Conservation (phyloP, 805 yeast genomes). For the Candida sakaeoensis region DNA sequence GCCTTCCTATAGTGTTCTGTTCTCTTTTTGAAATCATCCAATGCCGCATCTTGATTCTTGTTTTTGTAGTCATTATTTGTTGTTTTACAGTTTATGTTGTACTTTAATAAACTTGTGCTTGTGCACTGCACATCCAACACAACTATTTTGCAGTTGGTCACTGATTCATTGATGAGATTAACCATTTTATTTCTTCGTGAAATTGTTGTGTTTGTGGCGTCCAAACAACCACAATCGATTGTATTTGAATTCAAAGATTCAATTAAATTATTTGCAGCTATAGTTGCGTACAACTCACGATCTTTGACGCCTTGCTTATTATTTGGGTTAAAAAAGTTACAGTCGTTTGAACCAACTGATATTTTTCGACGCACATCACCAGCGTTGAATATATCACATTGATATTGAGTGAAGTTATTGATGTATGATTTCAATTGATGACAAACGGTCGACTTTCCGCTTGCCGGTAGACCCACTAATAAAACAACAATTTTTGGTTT, state of each 20-base stretch:
- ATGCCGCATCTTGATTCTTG: conserved; percentile 48
- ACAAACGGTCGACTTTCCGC: conserved; percentile 39
- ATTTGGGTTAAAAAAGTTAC: conserved; percentile 37
- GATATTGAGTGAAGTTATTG: conserved; percentile 21
- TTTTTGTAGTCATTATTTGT: conserved; percentile 57
- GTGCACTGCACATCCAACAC: conserved; percentile 59
- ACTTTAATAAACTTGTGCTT: conserved; percentile 49
- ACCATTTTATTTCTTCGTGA: conserved; percentile 32
- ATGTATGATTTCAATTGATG: conserved; percentile 29
- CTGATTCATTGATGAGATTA: conserved; percentile 16
- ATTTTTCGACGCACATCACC: conserved; percentile 43
- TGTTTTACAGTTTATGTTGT: conserved; percentile 63
- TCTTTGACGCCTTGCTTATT: conserved; percentile 27
- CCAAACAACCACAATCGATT: conserved; percentile 37
- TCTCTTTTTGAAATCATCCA: conserved; percentile 57
- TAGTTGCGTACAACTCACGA: conserved; percentile 34
- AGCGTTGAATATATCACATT: conserved; percentile 42
- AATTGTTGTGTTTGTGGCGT: conserved; percentile 41
- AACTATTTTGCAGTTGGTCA: conserved; percentile 36
- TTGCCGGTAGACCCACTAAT: conserved; percentile 41
- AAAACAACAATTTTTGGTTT: conserved; percentile 16
- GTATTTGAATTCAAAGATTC: conserved; percentile 23
- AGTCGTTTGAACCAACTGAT: conserved; percentile 21
- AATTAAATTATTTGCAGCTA: conserved; percentile 29
- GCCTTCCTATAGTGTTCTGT: conserved; percentile 46